A percentile compares a stretch with the other conserved stretches of the same genome.
Evolutionary conservation across 345 rosid genomes (phyloP).

Genomic region (Citrus australasica): DNA sequence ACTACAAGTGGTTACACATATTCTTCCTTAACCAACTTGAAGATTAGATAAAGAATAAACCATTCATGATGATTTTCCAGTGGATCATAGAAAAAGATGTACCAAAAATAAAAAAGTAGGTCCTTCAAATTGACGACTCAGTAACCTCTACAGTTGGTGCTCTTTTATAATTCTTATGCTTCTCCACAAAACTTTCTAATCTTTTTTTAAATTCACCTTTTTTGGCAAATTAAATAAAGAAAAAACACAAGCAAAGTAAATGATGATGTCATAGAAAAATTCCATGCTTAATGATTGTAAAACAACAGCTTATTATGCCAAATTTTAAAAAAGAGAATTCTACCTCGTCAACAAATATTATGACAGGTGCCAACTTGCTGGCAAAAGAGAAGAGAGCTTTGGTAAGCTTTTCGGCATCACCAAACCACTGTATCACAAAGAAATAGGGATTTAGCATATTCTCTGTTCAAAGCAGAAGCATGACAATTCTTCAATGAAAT

Average conservation of each 20-base stretch:
- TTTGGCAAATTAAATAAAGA: background rate
- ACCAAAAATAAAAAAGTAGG: background rate
- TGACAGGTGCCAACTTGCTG: constrained; percentile 84
- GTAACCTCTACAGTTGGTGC: background rate
- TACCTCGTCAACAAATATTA: constrained; percentile 98
- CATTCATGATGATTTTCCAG: background rate
- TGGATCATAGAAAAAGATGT: background rate
- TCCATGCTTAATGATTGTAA: background rate
- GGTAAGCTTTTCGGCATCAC: constrained; percentile 98
- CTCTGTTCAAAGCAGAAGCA: background rate
- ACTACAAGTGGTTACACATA: background rate
- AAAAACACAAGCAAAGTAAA: background rate
- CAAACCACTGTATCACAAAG: constrained; percentile 77
- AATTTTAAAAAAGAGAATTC: constrained; percentile 8
- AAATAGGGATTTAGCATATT: background rate
- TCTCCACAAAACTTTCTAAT: background rate
- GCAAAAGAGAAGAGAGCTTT: constrained; percentile 97
- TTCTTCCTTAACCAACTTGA: background rate
- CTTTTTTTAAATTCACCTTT: background rate
- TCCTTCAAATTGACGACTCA: background rate
- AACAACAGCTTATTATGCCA: background rate
- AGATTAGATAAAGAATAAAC: background rate
- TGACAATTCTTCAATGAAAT: background rate
- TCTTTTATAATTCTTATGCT: background rate
- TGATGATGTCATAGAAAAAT: background rate